phyloP scores from a whole-genome alignment of 108 stramenopile genomes.

The Conticribra guillardii region DNA sequence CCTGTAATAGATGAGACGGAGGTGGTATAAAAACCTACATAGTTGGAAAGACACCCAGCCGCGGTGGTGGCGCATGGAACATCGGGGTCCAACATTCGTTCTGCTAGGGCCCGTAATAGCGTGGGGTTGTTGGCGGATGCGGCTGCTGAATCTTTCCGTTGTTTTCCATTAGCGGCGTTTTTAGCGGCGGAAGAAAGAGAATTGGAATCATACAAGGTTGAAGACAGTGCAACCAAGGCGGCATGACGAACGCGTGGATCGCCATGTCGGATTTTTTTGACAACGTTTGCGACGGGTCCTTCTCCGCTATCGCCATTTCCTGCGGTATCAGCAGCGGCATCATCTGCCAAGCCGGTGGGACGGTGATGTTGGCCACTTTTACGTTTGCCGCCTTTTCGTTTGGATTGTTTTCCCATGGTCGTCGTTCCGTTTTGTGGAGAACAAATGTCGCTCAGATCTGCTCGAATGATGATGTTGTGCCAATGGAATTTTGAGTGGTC shows the following conservation, averaged over 20 bases:
- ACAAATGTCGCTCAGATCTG: too few relatives aligned
- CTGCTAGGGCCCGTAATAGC: constrained; percentile 70
- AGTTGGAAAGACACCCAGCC: constrained; percentile 71
- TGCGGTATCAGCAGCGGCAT: too few relatives aligned
- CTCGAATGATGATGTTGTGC: too few relatives aligned
- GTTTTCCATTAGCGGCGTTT: background rate
- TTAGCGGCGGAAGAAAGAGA: constrained; percentile 14
- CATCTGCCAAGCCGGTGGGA: constrained; percentile 16
- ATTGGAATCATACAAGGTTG: constrained; percentile 44
- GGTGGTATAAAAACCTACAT: constrained; percentile 36
- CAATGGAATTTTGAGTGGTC: too few relatives aligned
- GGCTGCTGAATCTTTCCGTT: background rate
- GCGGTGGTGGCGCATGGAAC: constrained; percentile 71
- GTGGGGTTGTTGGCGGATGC: constrained; percentile 23
- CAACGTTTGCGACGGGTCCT: constrained; percentile 4
- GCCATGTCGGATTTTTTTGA: constrained; percentile 57
- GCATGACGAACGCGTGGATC: constrained; percentile 70
- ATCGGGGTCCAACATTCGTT: constrained; percentile 67
- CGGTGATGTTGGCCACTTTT: background rate
- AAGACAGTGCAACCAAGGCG: constrained; percentile 59
- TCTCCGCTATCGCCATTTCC: too few relatives aligned
- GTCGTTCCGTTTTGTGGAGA: background rate
- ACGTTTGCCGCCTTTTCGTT: constrained; percentile 26
- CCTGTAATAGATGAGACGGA: background rate
- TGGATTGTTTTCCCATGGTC: constrained; percentile 50